A percentile compares a stretch with the other conserved stretches of the same genome.
Conservation (phyloP, 768 basidiomycete genomes). For the Pleurotus tuoliensis region DNA sequence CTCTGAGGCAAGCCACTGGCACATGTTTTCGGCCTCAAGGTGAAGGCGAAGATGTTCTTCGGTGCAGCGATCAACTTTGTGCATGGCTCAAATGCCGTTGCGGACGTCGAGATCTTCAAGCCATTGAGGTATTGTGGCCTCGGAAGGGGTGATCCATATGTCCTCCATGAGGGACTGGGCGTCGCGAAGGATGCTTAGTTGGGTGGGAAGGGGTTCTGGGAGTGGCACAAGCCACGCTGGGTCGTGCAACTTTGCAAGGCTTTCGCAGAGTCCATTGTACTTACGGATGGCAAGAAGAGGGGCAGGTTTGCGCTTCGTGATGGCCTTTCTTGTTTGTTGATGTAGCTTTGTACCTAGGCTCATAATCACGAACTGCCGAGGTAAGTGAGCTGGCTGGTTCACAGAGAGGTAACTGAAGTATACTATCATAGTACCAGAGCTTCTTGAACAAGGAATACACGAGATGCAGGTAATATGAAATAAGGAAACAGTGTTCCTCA, state of each 20-base stretch:
- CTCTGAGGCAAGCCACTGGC: no score
- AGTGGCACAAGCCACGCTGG: conserved; percentile 24
- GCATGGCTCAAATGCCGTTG: conserved; percentile 25
- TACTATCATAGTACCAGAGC: no score
- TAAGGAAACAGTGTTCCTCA: no score
- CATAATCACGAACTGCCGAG: neutral
- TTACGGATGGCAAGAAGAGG: conserved; percentile 19
- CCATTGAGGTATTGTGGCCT: conserved; percentile 22
- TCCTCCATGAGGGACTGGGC: conserved; percentile 29
- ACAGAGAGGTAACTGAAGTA: no score
- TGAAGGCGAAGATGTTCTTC: conserved; percentile 24
- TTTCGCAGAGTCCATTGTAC: conserved; percentile 25
- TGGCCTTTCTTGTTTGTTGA: conserved; percentile 23
- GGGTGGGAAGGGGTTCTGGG: conserved; percentile 26
- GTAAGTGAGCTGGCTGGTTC: neutral
- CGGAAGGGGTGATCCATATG: conserved; percentile 25
- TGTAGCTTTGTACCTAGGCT: conserved; percentile 25
- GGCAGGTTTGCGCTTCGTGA: conserved; percentile 21
- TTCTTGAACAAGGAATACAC: no score
- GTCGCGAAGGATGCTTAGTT: conserved; percentile 22
- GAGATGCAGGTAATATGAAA: no score
- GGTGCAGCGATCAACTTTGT: conserved; percentile 20
- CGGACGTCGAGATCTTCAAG: conserved; percentile 26
- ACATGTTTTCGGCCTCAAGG: neutral
- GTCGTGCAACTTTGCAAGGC: neutral